Evolutionary conservation across 2,329 filamentous ascomycete genomes (phyloP).

Genomic region (Fusarium irregulare): DNA sequence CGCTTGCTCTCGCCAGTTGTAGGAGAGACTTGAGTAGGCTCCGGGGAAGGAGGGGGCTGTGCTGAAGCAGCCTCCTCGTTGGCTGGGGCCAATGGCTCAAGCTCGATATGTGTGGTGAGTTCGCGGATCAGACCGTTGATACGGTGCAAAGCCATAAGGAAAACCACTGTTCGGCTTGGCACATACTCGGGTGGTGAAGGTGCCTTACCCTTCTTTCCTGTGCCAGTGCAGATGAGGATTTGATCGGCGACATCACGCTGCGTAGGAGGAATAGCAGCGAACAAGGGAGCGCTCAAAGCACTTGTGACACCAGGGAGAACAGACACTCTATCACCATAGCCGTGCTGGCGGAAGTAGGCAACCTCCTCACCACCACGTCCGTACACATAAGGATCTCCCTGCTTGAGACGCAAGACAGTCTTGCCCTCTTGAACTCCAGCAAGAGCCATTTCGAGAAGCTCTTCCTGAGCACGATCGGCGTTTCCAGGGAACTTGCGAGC

Average conservation of each 20-base stretch:
- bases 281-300: constrained; percentile 86
- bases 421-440: constrained; percentile 73
- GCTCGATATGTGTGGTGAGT: constrained; percentile 64
- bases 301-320: constrained; percentile 93
- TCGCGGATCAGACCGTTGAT: constrained; percentile 79
- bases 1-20: constrained; percentile 43
- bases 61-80: constrained; percentile 37
- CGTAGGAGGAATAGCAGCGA: constrained; percentile 87
- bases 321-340: constrained; percentile 70
- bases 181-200: constrained; percentile 86
- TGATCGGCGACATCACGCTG: constrained; percentile 92
- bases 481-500: constrained; percentile 98
- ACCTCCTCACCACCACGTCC: constrained; percentile 95
- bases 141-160: constrained; percentile 94
- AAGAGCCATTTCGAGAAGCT: constrained; percentile 83
- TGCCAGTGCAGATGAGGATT: constrained; percentile 95
- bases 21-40: constrained; percentile 5
- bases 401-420: constrained; percentile 89
- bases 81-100: constrained; percentile 39
- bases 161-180: constrained; percentile 83
- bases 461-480: constrained; percentile 91
- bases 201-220: constrained; percentile 86
- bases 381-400: constrained; percentile 97
- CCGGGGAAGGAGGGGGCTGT: constrained; percentile 27
- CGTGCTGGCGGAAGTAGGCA: constrained; percentile 79